Conservation (phyloP, 306 rosid genomes). For the Mimosa pudica region DNA sequence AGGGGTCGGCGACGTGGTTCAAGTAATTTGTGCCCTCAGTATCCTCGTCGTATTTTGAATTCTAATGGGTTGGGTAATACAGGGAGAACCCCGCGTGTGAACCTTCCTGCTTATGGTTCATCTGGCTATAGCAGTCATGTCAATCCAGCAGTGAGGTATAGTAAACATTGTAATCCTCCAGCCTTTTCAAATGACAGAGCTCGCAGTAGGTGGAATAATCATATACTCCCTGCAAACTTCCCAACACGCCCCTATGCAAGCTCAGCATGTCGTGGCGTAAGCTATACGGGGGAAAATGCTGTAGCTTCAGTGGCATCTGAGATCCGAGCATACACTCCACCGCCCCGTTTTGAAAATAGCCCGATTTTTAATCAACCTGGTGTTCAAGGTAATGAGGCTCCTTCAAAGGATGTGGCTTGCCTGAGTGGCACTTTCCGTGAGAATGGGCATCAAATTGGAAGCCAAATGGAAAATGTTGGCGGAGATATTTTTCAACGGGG, state of each 20-base stretch:
- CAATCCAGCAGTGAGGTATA: slow-evolving; percentile 32
- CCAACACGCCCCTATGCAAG: slow-evolving; percentile 24
- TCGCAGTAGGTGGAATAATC: slow-evolving; percentile 34
- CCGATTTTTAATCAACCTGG: slow-evolving; percentile 33
- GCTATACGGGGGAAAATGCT: background rate
- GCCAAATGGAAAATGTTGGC: slow-evolving; percentile 17
- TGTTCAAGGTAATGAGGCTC: slow-evolving; percentile 36
- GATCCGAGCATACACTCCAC: slow-evolving; percentile 30
- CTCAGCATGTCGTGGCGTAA: slow-evolving; percentile 27
- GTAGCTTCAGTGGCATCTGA: slow-evolving; percentile 33
- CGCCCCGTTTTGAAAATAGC: slow-evolving; percentile 26
- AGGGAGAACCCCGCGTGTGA: slow-evolving; percentile 25
- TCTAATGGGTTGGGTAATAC: slow-evolving; percentile 32
- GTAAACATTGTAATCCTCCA: slow-evolving; percentile 34
- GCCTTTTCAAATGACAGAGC: slow-evolving; percentile 29
- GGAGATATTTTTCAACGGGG: slow-evolving; percentile 13
- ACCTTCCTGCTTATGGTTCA: slow-evolving; percentile 28
- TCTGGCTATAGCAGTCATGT: slow-evolving; percentile 33
- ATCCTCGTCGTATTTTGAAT: slow-evolving; percentile 1
- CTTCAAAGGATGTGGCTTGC: slow-evolving; percentile 31
- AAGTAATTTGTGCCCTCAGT: slow-evolving; percentile 25
- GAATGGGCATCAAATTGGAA: slow-evolving; percentile 39
- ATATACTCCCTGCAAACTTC: slow-evolving; percentile 6
- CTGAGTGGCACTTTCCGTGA: slow-evolving; percentile 29
- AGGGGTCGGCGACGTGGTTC: slow-evolving; percentile 31